Percentiles rank a stretch among this genome's conserved stretches.
Evolutionary conservation across 1,139 yeast genomes (phyloP).

Genomic region (Diutina siamensis): DNA sequence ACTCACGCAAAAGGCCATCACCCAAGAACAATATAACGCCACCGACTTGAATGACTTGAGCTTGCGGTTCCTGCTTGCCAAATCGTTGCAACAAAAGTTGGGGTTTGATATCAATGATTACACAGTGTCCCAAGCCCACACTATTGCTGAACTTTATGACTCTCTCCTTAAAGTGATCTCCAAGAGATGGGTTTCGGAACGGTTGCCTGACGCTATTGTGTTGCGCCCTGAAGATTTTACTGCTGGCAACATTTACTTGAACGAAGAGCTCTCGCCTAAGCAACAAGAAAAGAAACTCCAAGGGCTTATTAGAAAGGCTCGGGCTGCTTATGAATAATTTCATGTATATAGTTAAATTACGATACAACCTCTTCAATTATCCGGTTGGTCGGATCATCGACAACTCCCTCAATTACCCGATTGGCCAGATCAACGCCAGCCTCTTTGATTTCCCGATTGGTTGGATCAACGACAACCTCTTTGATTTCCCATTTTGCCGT

Average conservation of each 20-base stretch:
- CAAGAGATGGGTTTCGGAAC: constrained; percentile 44
- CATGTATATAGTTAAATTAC: constrained; percentile 7
- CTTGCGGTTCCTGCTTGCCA: constrained; percentile 48
- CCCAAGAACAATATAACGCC: constrained; percentile 11
- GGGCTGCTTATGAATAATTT: constrained; percentile 6
- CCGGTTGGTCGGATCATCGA: background rate
- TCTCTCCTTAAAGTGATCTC: constrained; percentile 35
- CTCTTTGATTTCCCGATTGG: too few relatives aligned
- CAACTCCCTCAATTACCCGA: background rate
- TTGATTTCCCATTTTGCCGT: background rate
- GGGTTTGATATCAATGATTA: constrained; percentile 62
- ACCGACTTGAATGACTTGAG: constrained; percentile 33
- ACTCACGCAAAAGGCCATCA: constrained; percentile 14
- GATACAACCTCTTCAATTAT: background rate
- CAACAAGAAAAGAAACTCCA: constrained; percentile 21
- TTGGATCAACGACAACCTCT: too few relatives aligned
- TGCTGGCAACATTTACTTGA: constrained; percentile 38
- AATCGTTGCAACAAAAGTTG: constrained; percentile 44
- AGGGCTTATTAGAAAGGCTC: constrained; percentile 23
- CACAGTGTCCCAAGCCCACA: constrained; percentile 37
- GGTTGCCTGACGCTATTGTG: constrained; percentile 60
- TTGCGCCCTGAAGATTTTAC: constrained; percentile 29
- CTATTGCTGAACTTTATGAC: constrained; percentile 31
- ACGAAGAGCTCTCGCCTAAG: constrained; percentile 22
- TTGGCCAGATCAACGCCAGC: background rate